Conservation (phyloP, 495 filamentous ascomycete genomes). For the Xylaria castorea region DNA sequence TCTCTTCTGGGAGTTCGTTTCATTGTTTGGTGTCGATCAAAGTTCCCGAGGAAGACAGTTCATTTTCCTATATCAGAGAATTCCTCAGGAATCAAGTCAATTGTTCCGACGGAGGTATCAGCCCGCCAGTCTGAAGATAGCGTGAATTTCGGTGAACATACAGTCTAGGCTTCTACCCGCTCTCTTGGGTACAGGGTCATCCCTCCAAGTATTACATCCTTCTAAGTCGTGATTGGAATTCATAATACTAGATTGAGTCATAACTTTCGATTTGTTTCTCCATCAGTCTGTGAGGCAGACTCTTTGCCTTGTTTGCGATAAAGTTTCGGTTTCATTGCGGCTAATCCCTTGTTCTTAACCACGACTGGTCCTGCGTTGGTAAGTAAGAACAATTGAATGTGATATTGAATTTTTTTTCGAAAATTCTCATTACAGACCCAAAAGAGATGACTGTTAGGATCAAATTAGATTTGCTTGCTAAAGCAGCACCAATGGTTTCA, state of each 20-base stretch:
- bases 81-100: no score
- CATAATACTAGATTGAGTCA: background rate
- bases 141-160: background rate
- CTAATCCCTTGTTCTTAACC: background rate
- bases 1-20: background rate
- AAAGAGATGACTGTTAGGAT: no score
- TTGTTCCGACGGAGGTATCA: background rate
- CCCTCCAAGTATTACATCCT: background rate
- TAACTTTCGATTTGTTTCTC: background rate
- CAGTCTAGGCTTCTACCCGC: background rate
- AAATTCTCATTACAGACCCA: background rate
- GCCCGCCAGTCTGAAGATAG: background rate
- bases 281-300: conserved; percentile 1
- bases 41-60: no score
- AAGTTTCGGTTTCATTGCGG: background rate
- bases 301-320: background rate
- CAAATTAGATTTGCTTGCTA: background rate
- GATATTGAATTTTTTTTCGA: no score
- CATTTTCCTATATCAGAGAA: no score
- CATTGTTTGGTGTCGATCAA: background rate
- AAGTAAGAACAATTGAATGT: background rate
- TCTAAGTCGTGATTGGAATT: background rate
- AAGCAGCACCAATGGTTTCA: background rate
- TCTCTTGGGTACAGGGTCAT: no score
- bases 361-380: background rate